Evolutionary conservation across 257 asterid genomes (phyloP).

Genomic region (Verbascum thapsus): DNA sequence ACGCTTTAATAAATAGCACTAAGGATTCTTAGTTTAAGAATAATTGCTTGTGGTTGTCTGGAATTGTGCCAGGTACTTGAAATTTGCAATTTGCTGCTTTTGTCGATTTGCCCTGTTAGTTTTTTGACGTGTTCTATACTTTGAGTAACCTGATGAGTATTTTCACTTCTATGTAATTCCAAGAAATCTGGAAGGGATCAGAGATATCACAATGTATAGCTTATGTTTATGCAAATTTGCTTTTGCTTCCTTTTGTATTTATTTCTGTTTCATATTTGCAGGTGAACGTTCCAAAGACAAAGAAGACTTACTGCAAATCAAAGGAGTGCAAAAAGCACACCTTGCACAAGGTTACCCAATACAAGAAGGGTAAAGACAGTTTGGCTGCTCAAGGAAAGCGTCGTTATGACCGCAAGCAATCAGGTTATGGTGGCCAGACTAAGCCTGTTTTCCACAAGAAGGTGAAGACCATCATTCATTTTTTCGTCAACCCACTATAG

Average conservation of each 20-base stretch:
- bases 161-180: neutral
- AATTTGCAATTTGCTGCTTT: neutral
- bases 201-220: neutral
- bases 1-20: neutral
- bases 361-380: conserved; percentile 75
- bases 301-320: conserved; percentile 78
- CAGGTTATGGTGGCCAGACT: conserved; percentile 89
- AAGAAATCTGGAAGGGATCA: neutral
- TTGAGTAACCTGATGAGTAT: neutral
- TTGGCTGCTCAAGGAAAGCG: conserved; percentile 81
- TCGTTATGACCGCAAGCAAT: conserved; percentile 81
- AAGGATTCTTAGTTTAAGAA: neutral
- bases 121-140: neutral
- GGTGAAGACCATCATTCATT: conserved; percentile 35
- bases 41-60: neutral
- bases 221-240: neutral
- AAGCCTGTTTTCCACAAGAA: conserved; percentile 90
- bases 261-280: conserved; percentile 19
- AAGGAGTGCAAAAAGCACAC: conserved; percentile 86
- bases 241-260: neutral
- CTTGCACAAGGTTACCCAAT: conserved; percentile 80
- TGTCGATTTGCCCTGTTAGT: neutral
- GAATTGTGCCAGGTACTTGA: neutral
- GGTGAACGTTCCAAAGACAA: conserved; percentile 85
- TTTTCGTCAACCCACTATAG: neutral